Percentiles rank a stretch among this genome's conserved stretches.
Evolutionary conservation across 768 basidiomycete genomes (phyloP).

Genomic region (Tylopilus subfusipes): DNA sequence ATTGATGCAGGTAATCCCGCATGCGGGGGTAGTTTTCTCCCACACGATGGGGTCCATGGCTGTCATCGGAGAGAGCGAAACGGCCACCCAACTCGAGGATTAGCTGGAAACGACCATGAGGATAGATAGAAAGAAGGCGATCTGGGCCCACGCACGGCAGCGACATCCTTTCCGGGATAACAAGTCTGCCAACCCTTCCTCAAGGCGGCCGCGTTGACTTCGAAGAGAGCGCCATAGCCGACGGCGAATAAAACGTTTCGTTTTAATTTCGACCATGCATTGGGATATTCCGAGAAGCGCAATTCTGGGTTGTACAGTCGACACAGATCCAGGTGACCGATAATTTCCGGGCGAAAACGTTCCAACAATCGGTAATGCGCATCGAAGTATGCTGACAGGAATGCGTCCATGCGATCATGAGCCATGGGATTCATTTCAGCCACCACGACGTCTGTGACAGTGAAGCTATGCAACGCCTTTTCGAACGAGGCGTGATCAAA

Average conservation of each 20-base stretch:
- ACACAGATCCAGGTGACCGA: slow-evolving; percentile 94
- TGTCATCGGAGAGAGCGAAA: slow-evolving; percentile 91
- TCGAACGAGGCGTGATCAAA: slow-evolving; percentile 76
- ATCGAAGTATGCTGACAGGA: slow-evolving; percentile 78
- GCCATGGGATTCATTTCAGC: slow-evolving; percentile 21
- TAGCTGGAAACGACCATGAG: slow-evolving; percentile 43
- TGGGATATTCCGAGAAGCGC: slow-evolving; percentile 51
- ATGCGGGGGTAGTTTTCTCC: slow-evolving; percentile 79
- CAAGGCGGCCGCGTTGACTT: slow-evolving; percentile 89
- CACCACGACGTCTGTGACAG: slow-evolving; percentile 28
- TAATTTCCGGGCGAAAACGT: slow-evolving; percentile 76
- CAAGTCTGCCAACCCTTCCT: slow-evolving; percentile 84
- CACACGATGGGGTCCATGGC: slow-evolving; percentile 85
- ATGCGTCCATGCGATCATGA: slow-evolving; percentile 37
- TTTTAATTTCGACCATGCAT: slow-evolving; percentile 61
- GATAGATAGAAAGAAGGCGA: slow-evolving; percentile 7
- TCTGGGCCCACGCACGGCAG: slow-evolving; percentile 52
- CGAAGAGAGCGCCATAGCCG: slow-evolving; percentile 86
- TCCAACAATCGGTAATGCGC: slow-evolving; percentile 70
- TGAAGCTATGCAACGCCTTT: slow-evolving; percentile 48
- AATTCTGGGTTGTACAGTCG: slow-evolving; percentile 74
- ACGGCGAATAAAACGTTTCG: slow-evolving; percentile 74
- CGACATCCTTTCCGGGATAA: slow-evolving; percentile 79
- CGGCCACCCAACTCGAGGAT: slow-evolving; percentile 68
- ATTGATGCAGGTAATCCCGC: slow-evolving; percentile 56